Conservation (phyloP, 495 filamentous ascomycete species). For the Penicillium samsonianum region DNA sequence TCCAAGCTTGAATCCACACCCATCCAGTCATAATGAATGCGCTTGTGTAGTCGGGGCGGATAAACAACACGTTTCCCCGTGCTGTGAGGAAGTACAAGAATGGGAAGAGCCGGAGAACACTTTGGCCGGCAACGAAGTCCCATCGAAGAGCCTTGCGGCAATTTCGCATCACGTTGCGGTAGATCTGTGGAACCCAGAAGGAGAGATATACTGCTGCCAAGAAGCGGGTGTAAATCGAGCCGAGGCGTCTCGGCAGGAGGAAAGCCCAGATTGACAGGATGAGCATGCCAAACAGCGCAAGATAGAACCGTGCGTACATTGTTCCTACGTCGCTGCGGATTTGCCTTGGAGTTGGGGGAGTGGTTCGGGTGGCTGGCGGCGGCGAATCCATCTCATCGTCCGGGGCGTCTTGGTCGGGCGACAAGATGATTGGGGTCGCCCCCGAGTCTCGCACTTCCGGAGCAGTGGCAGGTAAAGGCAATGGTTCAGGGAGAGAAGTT, state of each 20-base stretch:
- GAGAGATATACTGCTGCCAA: conserved; percentile 76
- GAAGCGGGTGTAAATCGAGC: conserved; percentile 68
- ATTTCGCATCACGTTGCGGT: conserved; percentile 86
- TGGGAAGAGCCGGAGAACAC: conserved; percentile 70
- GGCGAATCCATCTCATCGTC: conserved; percentile 36
- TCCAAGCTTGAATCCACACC: conserved; percentile 90
- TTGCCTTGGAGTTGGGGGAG: conserved; percentile 38
- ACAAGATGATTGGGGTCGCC: conserved; percentile 70
- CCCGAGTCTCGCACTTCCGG: conserved; percentile 44
- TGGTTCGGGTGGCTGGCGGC: conserved; percentile 27
- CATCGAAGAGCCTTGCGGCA: conserved; percentile 84
- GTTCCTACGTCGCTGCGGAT: conserved; percentile 62
- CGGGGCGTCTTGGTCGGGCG: conserved; percentile 77
- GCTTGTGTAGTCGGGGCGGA: conserved; percentile 64
- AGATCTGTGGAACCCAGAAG: conserved; percentile 89
- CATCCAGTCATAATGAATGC: conserved; percentile 68
- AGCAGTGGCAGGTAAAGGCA: conserved; percentile 67
- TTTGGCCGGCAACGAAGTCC: conserved; percentile 86
- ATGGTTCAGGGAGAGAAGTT: conserved; percentile 40
- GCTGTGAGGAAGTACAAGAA: conserved; percentile 79
- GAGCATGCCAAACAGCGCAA: conserved; percentile 66
- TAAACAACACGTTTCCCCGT: conserved; percentile 74
- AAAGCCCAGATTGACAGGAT: conserved; percentile 75
- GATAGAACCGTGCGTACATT: conserved; percentile 78
- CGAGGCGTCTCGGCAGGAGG: conserved; percentile 69